A percentile compares a stretch with the other conserved stretches of the same genome.
Conservation (phyloP, 805 yeast genomes). For the Candida sanyiensis region DNA sequence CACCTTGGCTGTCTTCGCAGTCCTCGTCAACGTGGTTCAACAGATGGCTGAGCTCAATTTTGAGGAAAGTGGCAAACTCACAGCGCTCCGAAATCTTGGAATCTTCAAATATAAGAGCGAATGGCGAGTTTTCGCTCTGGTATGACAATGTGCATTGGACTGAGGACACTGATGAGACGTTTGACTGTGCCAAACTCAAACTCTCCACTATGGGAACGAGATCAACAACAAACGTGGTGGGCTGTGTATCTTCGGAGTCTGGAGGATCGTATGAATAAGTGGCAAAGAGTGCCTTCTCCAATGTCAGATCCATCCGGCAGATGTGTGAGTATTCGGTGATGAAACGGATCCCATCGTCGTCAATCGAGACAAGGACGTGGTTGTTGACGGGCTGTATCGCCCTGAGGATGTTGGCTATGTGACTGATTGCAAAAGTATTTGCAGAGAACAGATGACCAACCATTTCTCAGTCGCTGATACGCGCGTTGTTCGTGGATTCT, state of each 20-base stretch:
- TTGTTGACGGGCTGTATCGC: constrained; percentile 37
- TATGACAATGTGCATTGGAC: constrained; percentile 47
- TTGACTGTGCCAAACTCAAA: constrained; percentile 36
- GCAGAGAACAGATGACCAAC: constrained; percentile 32
- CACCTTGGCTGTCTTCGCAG: constrained; percentile 23
- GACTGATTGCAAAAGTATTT: constrained; percentile 40
- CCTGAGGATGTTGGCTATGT: constrained; percentile 40
- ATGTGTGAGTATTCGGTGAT: constrained; percentile 42
- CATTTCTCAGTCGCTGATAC: no score
- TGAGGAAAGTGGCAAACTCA: constrained; percentile 43
- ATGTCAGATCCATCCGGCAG: constrained; percentile 28
- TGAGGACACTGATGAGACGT: constrained; percentile 12
- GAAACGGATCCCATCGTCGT: constrained; percentile 47
- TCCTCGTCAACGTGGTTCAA: constrained; percentile 31
- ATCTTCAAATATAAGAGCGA: constrained; percentile 52
- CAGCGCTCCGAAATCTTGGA: constrained; percentile 48
- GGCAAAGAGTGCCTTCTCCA: constrained; percentile 34
- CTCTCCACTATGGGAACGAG: constrained; percentile 45
- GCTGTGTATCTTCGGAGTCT: constrained; percentile 5
- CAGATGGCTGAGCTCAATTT: constrained; percentile 22
- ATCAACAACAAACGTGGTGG: constrained; percentile 36
- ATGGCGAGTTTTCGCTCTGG: constrained; percentile 45
- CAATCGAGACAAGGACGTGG: constrained; percentile 38
- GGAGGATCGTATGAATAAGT: constrained; percentile 23
- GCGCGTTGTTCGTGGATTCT: no score